Base-by-base conservation (phyloP, 371 early-diverging fungal genomes). In the Mucor sp. region DNA sequence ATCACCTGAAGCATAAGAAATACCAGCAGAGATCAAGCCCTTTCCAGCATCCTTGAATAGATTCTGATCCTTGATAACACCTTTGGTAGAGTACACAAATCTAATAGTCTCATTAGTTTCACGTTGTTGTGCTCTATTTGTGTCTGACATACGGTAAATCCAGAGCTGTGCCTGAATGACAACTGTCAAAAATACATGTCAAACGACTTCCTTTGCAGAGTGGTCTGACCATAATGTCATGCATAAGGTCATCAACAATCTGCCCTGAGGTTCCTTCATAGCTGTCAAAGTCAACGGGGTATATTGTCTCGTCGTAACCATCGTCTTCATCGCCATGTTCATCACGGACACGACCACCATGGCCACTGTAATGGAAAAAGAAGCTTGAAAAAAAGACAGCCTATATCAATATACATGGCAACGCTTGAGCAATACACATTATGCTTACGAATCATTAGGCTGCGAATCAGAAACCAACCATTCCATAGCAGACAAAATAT, bases 321-420 rank as follows among this genome's bases (percentile, higher is more conserved):
- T 96, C 96, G 58, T 89, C 85, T 69, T 97, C 96, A 75, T 97
- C 97, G 30, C 94, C 93, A 60, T 87, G 78, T 14, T 67, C 58
- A 79, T 94, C 94, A 56, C 74, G 71, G 7, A 78, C 79, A 44
- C 89, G 87, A 11, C 87, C 88, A 44, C 97, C 97, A 76, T 97
- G 97, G 4, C 97, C 98, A 69, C 91, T 91, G 76, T 84, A 98
- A 75, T 96, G 96, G 76, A 96, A 89, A 69, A 95, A 90, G 78
- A 91, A 87, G 27, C 88, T 88, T 68, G 9, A 44, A 33, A 47
- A 8, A 48, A 12, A 23, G 32, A 53, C 25, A 9, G 27, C 4
- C 9, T 43, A 5, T n/a, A 19, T 44, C 7, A 44, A 19, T 44
- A n/a, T 19, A 44, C 7, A n/a, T 15, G n/a, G 30, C 30, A 44